A percentile compares a stretch with the other conserved stretches of the same genome.
Conservation (phyloP, 2,329 filamentous ascomycete species). For the Arthrobotrys sphaeroides region DNA sequence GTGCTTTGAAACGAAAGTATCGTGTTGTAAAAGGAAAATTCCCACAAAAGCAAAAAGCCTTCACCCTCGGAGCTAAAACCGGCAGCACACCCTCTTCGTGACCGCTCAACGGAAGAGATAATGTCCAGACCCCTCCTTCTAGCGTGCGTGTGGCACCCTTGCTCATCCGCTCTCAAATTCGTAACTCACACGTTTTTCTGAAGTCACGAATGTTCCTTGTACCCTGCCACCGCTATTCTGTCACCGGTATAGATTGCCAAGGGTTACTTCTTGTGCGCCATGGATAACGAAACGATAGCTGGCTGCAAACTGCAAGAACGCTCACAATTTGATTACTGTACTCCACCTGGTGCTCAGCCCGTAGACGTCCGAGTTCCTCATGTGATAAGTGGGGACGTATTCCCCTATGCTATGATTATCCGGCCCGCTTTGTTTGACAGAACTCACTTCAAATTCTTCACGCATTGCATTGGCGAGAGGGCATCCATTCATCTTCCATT, state of each 20-base stretch:
- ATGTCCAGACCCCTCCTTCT: constrained; percentile 1
- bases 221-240: constrained; percentile 10
- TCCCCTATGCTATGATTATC: constrained; percentile 30
- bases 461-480: constrained; percentile 9
- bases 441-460: constrained; percentile 13
- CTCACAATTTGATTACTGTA: constrained; percentile 43
- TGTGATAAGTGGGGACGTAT: constrained; percentile 38
- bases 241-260: constrained; percentile 28
- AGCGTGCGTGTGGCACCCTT: constrained; percentile 9
- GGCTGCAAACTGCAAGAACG: constrained; percentile 14
- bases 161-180: constrained; percentile 39
- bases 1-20: constrained; percentile 31
- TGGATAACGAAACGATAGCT: constrained; percentile 32
- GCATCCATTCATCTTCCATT: background rate
- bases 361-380: constrained; percentile 37
- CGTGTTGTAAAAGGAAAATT: constrained; percentile 35
- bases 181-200: constrained; percentile 43
- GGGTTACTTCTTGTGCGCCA: constrained; percentile 8
- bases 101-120: background rate
- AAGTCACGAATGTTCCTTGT: constrained; percentile 5
- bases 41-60: constrained; percentile 39
- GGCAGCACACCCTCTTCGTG: constrained; percentile 40
- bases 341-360: constrained; percentile 26
- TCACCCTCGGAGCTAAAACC: constrained; percentile 15
- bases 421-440: constrained; percentile 30